These are phyloP conservation scores for Wallacemonas sp. DNA, from an alignment of 208 protist genomes.

Conservation along the genomic window DNA sequence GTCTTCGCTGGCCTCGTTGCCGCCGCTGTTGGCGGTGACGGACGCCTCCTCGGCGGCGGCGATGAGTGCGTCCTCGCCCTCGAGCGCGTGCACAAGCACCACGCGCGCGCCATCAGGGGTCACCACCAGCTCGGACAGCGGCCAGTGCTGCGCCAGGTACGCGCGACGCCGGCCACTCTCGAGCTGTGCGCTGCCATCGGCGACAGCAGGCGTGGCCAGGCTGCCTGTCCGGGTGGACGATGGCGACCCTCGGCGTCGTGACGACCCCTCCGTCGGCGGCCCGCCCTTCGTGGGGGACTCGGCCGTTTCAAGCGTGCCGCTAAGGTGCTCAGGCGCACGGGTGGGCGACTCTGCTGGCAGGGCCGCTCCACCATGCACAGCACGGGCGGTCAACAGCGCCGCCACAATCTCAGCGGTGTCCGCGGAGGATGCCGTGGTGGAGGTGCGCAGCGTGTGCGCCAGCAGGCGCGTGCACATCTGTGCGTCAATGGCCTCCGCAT, in stretches of 20 bases:
- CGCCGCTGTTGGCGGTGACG: not conserved
- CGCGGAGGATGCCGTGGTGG: not conserved
- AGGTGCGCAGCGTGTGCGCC: not conserved
- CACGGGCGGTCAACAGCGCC: not conserved
- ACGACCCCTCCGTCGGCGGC: slow-evolving; percentile 10
- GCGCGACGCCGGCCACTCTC: slow-evolving; percentile 16
- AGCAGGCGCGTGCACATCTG: slow-evolving; percentile 6
- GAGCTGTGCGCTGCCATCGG: not conserved
- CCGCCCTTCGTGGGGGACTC: not conserved
- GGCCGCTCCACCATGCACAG: slow-evolving; percentile 1
- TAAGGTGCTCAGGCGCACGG: too few relatives aligned
- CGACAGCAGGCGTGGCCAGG: slow-evolving; percentile 5
- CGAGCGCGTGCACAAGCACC: slow-evolving; percentile 52
- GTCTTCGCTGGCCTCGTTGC: slow-evolving; percentile 12
- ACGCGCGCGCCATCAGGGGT: slow-evolving; percentile 7
- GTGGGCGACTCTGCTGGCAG: not conserved
- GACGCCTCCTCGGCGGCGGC: slow-evolving; percentile 7
- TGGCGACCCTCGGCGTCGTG: not conserved
- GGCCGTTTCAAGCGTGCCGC: not conserved
- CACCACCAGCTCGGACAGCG: slow-evolving; percentile 28
- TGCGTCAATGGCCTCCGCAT: not conserved
- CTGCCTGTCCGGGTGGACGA: not conserved
- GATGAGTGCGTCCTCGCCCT: slow-evolving; percentile 38
- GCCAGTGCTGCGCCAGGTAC: slow-evolving; percentile 27
- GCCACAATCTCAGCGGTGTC: not conserved